Evolutionary conservation across 768 basidiomycete species (phyloP), one percentile per base, ranked within the genome.

Genomic region (Leccinum variicolor): DNA sequence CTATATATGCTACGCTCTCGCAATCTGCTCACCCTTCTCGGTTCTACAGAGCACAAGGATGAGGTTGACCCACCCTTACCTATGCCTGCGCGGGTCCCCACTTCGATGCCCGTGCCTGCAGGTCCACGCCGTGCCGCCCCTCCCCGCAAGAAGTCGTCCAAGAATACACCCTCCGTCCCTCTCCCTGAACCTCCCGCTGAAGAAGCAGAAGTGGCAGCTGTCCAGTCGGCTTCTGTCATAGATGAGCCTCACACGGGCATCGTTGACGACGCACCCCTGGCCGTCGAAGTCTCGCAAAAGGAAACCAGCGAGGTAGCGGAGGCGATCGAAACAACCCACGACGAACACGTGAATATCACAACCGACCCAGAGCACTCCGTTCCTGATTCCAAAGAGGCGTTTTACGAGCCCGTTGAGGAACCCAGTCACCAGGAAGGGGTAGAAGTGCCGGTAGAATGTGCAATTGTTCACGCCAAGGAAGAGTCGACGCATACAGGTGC

Each of bases 101-200:
- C 75, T 6, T 77, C 83, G 0, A 92, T 93, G 85, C 89, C 90
- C 21, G 77, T 90, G 4, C 89, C 90, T 14, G 80, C 82, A 14
- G 85, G 77, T 17, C 90, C 91, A 45, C 84, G 87, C 46, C 82
- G 91, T 5, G 80, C 89, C 25, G 90, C 79, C 3, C 90, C 89
- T 50, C 91, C 92, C 9, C 78, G 90, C 43, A 85, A 79, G 73
- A 88, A 89, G 65, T 66, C 77, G 6, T 75, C 75, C 49, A 87
- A 83, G 69, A 79, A 82, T 1, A 74, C 77, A n/a, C 72, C 79
- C 11, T 72, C 79, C 2, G 11, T 55, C 21, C 56, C 61, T 19
- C 61, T 70, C 39, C 56, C 71, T 4, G 68, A 73, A 39, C 71
- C 62, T 43, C 71, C 75, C 10, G 34, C 58, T 0, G 62, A 66